Base-by-base conservation (phyloP, 495 filamentous ascomycete genomes). In the Daldinia loculata region DNA sequence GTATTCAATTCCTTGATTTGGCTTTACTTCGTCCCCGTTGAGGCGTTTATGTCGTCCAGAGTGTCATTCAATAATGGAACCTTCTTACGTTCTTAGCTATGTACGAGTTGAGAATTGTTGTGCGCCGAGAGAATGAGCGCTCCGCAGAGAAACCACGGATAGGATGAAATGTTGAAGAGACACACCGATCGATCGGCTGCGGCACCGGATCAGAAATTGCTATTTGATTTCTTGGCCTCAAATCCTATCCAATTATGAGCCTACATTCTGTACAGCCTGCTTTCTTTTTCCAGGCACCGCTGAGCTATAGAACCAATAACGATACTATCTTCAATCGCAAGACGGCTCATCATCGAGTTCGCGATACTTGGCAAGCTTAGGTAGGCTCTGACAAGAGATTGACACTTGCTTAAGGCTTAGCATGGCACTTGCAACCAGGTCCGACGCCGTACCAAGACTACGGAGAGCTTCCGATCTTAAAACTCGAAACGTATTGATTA, bases 401-500 rank as follows among this genome's bases (percentile, higher is more conserved):
- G 19, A 9, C 8, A 24, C 0, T 48, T 48, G 43, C 43, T 48
- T n/a, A n/a, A n/a, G n/a, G n/a, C n/a, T n/a, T 48, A 36, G 39
- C n/a, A 34, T 12, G 38, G 32, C 30, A 60, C 63, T 29, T 67
- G 69, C 39, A 45, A 45, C 45, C 62, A 53, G 51, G 41, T 19
- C 60, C 52, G 55, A 45, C 27, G 38, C 59, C 15, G 26, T 39
- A 56, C 53, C 53, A 36, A 56, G n/a, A 19, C 53, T 17, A 32
- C 53, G 53, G 53, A 56, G 30, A 56, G 69, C 59, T 52, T 39
- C 59, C 55, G 43, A 61, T 27, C 56, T 57, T 55, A 63, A 63
- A 14, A 57, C 38, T 52, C 36, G 45, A 66, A 61, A 56, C 57
- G 2, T 36, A 29, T 38, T 29, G 45, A 52, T 53, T 30, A 53